Evolutionary conservation across 2,329 filamentous ascomycete species (phyloP).

Genomic region (Teratosphaeria zuluensis): DNA sequence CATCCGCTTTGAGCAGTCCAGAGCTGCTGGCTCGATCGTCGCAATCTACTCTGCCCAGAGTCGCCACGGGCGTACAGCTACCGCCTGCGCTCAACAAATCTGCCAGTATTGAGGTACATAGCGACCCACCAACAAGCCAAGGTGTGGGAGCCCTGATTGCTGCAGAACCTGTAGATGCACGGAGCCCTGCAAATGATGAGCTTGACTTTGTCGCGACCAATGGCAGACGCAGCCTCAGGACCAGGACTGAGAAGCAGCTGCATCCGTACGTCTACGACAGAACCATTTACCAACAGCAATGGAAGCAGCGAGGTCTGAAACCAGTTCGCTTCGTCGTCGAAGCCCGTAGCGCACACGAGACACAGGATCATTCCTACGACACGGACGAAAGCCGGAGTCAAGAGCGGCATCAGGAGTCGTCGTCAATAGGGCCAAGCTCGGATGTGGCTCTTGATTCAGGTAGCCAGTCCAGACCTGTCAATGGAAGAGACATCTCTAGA

Average conservation of each 20-base stretch:
- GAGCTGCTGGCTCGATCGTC: conserved; percentile 9
- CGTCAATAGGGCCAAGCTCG: not conserved
- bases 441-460: not conserved
- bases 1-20: conserved; percentile 19
- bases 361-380: conserved; percentile 7
- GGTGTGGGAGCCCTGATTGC: not conserved
- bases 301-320: conserved; percentile 33
- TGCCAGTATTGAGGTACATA: not conserved
- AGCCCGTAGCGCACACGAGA: conserved; percentile 8
- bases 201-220: not conserved
- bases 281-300: conserved; percentile 33
- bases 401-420: not conserved
- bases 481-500: not conserved
- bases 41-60: not conserved
- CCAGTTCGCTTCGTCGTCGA: conserved; percentile 28
- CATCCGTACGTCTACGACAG: conserved; percentile 39
- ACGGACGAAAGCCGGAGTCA: conserved; percentile 5
- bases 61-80: not conserved
- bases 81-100: not conserved
- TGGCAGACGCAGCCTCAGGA: conserved; percentile 28
- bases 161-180: not conserved
- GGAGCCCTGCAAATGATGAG: not conserved
- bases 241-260: conserved; percentile 39
- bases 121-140: not conserved
- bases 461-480: not conserved